Base-by-base conservation (phyloP, 345 rosid species). In the Cochlearia excelsa region DNA sequence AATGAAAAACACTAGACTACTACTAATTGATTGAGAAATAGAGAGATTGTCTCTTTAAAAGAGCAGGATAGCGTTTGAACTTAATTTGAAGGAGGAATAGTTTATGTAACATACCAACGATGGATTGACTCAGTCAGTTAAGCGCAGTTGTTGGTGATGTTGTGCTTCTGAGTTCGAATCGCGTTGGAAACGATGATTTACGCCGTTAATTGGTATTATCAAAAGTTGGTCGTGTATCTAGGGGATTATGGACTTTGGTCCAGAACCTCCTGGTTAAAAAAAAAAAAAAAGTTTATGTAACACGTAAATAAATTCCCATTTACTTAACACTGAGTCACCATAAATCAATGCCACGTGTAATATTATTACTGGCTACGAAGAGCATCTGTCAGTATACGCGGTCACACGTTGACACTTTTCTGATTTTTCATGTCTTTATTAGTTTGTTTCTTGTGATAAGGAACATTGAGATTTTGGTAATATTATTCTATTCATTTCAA, bases 341-440 rank as follows among this genome's bases (percentile, higher is more conserved):
- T 23, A 9, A 46, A 29, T 10, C 30, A 51, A 9, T 28, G 47
- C 9, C 5, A 59, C 9, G 60, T 53, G 55, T 45, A 34, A 16
- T 4, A 29, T 41, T 49, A 9, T 9, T 3, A 16, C 9, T 67
- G 46, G 71, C 50, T 9, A 1, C 3, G 6, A 34, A 1, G 9
- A 50, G 59, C 51, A 48, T 56, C 63, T 40, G 57, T 48, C 63
- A 48, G 69, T 27, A 7, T 29, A 33, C 28, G 38, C 39, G 49
- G 69, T 38, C 55, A 38, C 61, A 23, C 33, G 62, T 23, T 55
- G 43, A 56, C 28, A 26, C 55, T 47, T 41, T 66, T 66, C 37
- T 49, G 57, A 66, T 40, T 40, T 16, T 49, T 30, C 16, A 16
- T 57, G 57, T 57, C 64, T 52, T 45, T 41, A 26, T 57, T 29